These are phyloP conservation scores for Escovopsis sp. DNA, from an alignment of 2,329 filamentous ascomycete genomes.

Conservation along the genomic window DNA sequence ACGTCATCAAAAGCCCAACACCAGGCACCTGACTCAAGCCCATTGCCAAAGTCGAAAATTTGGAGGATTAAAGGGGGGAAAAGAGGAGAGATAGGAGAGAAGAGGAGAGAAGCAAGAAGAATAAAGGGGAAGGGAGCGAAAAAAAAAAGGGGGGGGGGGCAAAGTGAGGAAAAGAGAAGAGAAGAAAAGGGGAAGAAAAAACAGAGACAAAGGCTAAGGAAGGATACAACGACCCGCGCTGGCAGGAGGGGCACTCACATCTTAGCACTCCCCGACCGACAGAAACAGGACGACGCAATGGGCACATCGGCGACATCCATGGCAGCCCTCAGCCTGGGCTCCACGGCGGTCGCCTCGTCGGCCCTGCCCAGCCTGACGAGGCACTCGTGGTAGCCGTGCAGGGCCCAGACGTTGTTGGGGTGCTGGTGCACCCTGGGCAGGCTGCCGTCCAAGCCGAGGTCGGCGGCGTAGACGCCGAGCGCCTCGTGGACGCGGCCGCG, in stretches of 20 bases:
- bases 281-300: slow-evolving; percentile 24
- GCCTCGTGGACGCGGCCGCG: slow-evolving; percentile 45
- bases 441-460: slow-evolving; percentile 44
- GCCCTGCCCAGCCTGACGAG: slow-evolving; percentile 34
- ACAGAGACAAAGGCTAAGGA: too few species aligned
- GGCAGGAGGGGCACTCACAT: slow-evolving; percentile 5
- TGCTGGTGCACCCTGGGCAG: slow-evolving; percentile 51
- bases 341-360: slow-evolving; percentile 21
- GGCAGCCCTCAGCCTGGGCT: slow-evolving; percentile 33
- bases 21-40: too few species aligned
- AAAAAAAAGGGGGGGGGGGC: too few species aligned
- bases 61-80: too few species aligned
- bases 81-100: too few species aligned
- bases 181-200: too few species aligned
- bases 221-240: background rate
- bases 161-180: too few species aligned
- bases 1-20: too few species aligned
- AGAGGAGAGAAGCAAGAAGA: too few species aligned
- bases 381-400: slow-evolving; percentile 62
- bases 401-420: slow-evolving; percentile 60
- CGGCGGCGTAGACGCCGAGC: slow-evolving; percentile 40
- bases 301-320: slow-evolving; percentile 45
- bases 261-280: slow-evolving; percentile 9
- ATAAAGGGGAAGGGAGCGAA: too few species aligned
- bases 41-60: too few species aligned